phyloP scores from a whole-genome alignment of 805 yeast species.

The Wickerhamomyces mucosus region DNA sequence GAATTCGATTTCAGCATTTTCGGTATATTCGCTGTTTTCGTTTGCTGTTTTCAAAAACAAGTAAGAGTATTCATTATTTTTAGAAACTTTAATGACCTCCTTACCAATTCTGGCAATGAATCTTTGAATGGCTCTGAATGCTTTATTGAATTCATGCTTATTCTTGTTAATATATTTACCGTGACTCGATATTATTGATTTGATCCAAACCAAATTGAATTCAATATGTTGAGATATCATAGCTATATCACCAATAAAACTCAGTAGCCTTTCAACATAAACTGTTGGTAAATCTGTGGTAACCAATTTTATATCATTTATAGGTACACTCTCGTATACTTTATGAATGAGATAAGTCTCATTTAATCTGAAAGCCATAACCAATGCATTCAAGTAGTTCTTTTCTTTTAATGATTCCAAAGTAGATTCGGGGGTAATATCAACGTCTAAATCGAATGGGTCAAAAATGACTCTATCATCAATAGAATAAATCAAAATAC shows the following conservation, averaged over 20 bases:
- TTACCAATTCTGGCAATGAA: conserved; percentile 68
- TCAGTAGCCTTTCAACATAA: conserved; percentile 58
- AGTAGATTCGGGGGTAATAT: conserved; percentile 77
- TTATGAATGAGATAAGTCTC: conserved; percentile 64
- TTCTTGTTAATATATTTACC: conserved; percentile 64
- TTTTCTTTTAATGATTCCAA: conserved; percentile 46
- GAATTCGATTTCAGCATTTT: conserved; percentile 3
- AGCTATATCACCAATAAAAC: conserved; percentile 58
- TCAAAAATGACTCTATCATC: conserved; percentile 74
- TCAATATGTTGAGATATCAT: conserved; percentile 77
- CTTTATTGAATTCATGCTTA: conserved; percentile 52
- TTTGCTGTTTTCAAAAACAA: conserved; percentile 34
- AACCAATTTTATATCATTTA: conserved; percentile 59
- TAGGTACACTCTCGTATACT: conserved; percentile 66
- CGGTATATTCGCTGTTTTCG: conserved; percentile 16
- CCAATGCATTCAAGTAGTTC: conserved; percentile 62
- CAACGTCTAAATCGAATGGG: conserved; percentile 91
- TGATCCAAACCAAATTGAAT: conserved; percentile 76
- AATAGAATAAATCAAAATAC: conserved; percentile 71
- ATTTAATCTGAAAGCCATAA: conserved; percentile 90
- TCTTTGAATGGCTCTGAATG: conserved; percentile 63
- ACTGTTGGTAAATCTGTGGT: conserved; percentile 65
- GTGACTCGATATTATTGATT: conserved; percentile 55
- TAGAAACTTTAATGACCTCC: conserved; percentile 50
- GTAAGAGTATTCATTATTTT: conserved; percentile 44